phyloP scores from a whole-genome alignment of 2,329 filamentous ascomycete species.

The Pseudovirgaria hyperparasitica region DNA sequence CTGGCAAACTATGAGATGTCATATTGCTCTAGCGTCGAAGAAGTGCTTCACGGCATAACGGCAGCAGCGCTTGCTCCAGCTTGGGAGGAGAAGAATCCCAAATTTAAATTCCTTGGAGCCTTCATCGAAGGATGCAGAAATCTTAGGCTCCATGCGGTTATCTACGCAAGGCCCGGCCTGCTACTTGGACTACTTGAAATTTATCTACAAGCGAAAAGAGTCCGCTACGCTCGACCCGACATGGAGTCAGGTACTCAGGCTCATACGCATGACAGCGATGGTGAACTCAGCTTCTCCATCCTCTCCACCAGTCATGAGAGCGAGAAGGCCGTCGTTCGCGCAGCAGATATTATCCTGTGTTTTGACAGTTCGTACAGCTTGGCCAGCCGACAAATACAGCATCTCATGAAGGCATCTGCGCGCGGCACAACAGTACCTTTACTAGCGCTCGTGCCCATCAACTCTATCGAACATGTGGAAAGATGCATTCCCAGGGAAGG shows the following conservation, averaged over 20 bases:
- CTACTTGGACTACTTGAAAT: no score
- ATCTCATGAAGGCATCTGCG: neutral
- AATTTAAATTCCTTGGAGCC: no score
- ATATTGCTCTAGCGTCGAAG: no score
- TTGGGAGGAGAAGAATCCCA: no score
- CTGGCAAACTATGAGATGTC: no score
- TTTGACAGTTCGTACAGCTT: slow-evolving; percentile 11
- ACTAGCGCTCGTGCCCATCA: slow-evolving; percentile 16
- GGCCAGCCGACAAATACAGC: neutral
- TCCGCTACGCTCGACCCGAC: no score
- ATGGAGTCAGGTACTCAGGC: neutral
- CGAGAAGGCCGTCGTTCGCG: slow-evolving; percentile 1
- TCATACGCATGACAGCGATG: slow-evolving; percentile 1
- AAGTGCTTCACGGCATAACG: no score
- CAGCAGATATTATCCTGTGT: slow-evolving; percentile 17
- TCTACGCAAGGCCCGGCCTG: no score
- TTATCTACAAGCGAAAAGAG: neutral
- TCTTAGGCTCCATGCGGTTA: no score
- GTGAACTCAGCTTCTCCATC: slow-evolving; percentile 11
- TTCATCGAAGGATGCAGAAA: no score
- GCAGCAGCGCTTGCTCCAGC: no score
- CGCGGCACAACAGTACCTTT: slow-evolving; percentile 5
- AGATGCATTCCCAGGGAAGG: slow-evolving; percentile 13
- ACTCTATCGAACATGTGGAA: slow-evolving; percentile 23
- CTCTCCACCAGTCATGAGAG: slow-evolving; percentile 10